A percentile compares a stretch with the other conserved stretches of the same genome.
Evolutionary conservation across 1,284 basidiomycete genomes (phyloP).

Genomic region (Trichosporon sp.): DNA sequence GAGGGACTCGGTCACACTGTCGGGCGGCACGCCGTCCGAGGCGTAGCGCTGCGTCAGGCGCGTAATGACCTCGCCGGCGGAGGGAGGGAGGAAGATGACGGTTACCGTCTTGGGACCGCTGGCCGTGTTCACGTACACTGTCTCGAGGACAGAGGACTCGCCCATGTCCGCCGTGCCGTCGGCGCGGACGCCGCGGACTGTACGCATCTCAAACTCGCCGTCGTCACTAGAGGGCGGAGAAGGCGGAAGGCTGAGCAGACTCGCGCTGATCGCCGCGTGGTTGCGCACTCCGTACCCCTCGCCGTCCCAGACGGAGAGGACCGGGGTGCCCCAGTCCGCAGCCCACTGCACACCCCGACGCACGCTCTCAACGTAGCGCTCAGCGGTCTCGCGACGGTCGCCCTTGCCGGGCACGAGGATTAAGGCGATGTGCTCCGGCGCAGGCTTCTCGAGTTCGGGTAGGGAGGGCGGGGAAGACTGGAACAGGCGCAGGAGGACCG

Average conservation of each 20-base stretch:
- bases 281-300: slow-evolving; percentile 26
- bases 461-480: slow-evolving; percentile 31
- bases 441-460: slow-evolving; percentile 24
- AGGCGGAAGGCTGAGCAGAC: slow-evolving; percentile 30
- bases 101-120: slow-evolving; percentile 27
- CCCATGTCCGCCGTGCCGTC: slow-evolving; percentile 19
- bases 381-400: slow-evolving; percentile 17
- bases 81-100: slow-evolving; percentile 32
- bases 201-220: background rate
- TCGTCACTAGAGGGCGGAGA: slow-evolving; percentile 26
- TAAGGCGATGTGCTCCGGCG: slow-evolving; percentile 35
- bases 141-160: slow-evolving; percentile 26
- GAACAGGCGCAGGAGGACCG: slow-evolving; percentile 42
- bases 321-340: slow-evolving; percentile 38
- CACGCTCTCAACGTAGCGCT: slow-evolving; percentile 38
- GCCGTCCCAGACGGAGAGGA: slow-evolving; percentile 44
- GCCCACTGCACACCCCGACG: slow-evolving; percentile 40
- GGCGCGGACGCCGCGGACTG: background rate
- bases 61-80: slow-evolving; percentile 26
- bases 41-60: slow-evolving; percentile 29
- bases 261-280: slow-evolving; percentile 24
- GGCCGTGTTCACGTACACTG: slow-evolving; percentile 28
- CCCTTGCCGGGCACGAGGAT: slow-evolving; percentile 30
- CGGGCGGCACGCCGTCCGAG: slow-evolving; percentile 20
- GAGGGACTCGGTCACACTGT: slow-evolving; percentile 24